Conservation (phyloP, 768 basidiomycete species). For the Agrocybe praecox region DNA sequence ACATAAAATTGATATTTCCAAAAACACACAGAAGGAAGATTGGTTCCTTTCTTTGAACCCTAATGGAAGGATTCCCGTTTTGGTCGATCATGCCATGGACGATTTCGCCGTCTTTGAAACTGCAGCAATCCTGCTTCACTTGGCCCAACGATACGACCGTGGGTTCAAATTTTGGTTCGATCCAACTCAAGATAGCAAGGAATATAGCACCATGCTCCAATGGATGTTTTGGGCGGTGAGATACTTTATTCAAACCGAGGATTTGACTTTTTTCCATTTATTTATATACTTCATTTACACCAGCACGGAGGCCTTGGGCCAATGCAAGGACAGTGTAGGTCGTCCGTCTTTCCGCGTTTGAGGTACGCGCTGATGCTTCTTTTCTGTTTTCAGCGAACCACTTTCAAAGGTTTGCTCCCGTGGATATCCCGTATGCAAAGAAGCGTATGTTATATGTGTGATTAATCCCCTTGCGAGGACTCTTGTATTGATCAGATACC, state of each 20-base stretch:
- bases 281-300: not conserved
- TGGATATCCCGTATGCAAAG: conserved; percentile 64
- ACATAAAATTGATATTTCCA: conserved; percentile 52
- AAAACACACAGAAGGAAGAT: conserved; percentile 47
- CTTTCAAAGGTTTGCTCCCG: conserved; percentile 60
- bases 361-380: not conserved
- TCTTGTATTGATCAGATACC: not conserved
- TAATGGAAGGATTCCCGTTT: conserved; percentile 66
- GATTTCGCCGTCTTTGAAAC: conserved; percentile 71
- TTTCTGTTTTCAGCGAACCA: conserved; percentile 50
- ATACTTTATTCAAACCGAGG: not conserved
- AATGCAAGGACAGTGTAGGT: conserved; percentile 69
- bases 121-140: conserved; percentile 76
- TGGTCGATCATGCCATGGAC: conserved; percentile 56
- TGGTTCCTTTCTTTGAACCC: conserved; percentile 74
- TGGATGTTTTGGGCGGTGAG: conserved; percentile 81
- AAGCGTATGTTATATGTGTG: conserved; percentile 42
- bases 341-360: not conserved
- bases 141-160: conserved; percentile 75
- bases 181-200: conserved; percentile 43
- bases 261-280: not conserved
- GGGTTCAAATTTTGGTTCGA: conserved; percentile 67
- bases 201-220: conserved; percentile 67
- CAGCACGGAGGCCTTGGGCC: conserved; percentile 77
- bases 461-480: conserved; percentile 6